A percentile compares a stretch with the other conserved stretches of the same genome.
These are phyloP conservation scores for Cryptococcus sp. DNA, from an alignment of 1,284 basidiomycete species.

Conservation along the genomic window DNA sequence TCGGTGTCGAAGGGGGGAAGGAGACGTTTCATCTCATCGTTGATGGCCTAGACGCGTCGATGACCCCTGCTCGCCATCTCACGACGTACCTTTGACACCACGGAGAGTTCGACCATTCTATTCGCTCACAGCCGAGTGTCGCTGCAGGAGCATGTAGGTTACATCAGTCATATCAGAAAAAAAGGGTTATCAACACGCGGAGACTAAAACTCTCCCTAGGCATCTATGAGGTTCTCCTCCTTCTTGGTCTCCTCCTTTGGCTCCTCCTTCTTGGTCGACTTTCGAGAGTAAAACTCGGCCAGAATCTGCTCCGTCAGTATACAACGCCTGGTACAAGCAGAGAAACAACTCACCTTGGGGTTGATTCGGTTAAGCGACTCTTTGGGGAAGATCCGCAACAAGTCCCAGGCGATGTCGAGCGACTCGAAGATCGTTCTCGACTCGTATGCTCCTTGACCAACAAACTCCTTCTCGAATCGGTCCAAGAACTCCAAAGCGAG, in stretches of 20 bases:
- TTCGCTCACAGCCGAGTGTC: constrained; percentile 19
- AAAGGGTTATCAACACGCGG: too few species aligned
- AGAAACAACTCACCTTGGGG: constrained; percentile 52
- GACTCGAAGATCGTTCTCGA: constrained; percentile 95
- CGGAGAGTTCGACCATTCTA: too few species aligned
- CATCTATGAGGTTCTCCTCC: constrained; percentile 26
- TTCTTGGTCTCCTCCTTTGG: constrained; percentile 60
- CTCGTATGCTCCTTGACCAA: constrained; percentile 92
- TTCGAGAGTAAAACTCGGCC: constrained; percentile 39
- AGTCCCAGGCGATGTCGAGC: constrained; percentile 92
- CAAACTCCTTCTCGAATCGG: constrained; percentile 91
- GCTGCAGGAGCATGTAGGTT: too few species aligned
- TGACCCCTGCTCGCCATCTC: too few species aligned
- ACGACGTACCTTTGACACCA: too few species aligned
- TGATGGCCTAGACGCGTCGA: too few species aligned
- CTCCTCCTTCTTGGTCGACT: constrained; percentile 60
- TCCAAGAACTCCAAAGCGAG: constrained; percentile 83
- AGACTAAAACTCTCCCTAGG: too few species aligned
- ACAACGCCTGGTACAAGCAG: too few species aligned
- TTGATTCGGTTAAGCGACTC: constrained; percentile 95
- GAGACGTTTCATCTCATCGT: too few species aligned
- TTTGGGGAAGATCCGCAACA: constrained; percentile 97
- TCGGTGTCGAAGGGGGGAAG: too few species aligned
- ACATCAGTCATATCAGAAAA: neutral
- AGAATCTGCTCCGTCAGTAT: constrained; percentile 27